Base-by-base conservation (phyloP, 2,329 filamentous ascomycete species). In the Ophiostoma populinum region DNA sequence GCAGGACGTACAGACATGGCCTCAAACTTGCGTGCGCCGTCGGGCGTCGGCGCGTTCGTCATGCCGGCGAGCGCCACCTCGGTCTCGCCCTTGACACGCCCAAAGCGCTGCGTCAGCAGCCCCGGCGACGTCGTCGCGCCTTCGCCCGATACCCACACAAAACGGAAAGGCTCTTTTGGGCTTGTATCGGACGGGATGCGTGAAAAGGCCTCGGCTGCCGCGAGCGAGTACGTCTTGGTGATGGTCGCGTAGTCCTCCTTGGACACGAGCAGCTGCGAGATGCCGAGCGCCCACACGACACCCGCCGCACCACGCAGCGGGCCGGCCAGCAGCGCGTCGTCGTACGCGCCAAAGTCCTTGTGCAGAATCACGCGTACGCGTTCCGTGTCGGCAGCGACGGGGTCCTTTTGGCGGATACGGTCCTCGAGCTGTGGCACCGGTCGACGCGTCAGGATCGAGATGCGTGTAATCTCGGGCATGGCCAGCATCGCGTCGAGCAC, bases 241-340 rank as follows among this genome's bases (percentile, higher is more conserved):
- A 85, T 79, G 34, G 65, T 63, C 29, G 70, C 55, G 47, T 83
- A 83, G 32, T 79, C 65, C 65, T 75, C 68, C 40, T 67, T 70
- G 38, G 49, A 49, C 7, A 80, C 75, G 26, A 63, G 55, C 9
- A 52, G 69, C 46, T 74, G 66, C 41, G 67, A 72, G 32, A 75
- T 70, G 1, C 80, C 79, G 30, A 77, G 59, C 0, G 80, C 78
- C 80, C 80, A 86, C 1, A 85, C 73, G 40, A 72, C 78, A 2
- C 73, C 78, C 7, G 65, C 56, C 0, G 78, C 79, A 16, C 69
- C 77, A 35, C 63, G 59, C 1, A 86, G 58, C 47, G 75, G 59
- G 17, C 22, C 19, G 17, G 53, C 43, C 8, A 83, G 58, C 2
- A 82, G 44, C 0, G 59, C 57, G 0, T 62, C 45, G 24, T 67